A percentile compares a stretch with the other conserved stretches of the same genome.
Conservation (phyloP, 164 flowering plant genomes). For the Pachysandra terminalis region DNA sequence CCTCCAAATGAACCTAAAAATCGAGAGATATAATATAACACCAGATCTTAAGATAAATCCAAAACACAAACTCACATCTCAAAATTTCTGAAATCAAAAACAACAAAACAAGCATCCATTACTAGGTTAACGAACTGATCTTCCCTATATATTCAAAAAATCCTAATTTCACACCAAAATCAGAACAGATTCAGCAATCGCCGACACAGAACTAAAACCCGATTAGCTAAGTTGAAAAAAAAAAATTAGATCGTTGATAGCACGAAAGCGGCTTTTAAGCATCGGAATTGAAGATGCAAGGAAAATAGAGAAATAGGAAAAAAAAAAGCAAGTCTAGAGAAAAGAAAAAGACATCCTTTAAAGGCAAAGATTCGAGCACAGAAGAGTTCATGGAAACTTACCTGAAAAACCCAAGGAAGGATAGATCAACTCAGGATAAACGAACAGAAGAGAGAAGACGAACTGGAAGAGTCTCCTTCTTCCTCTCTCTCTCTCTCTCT, state of each 20-base stretch:
- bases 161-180: not conserved
- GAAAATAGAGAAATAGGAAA: slow-evolving; percentile 6
- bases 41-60: slow-evolving; percentile 15
- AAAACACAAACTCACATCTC: not conserved
- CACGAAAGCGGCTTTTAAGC: slow-evolving; percentile 29
- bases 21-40: not conserved
- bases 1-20: not conserved
- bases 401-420: not conserved
- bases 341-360: slow-evolving; percentile 9
- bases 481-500: too few relatives aligned
- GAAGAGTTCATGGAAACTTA: not conserved
- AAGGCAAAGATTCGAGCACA: slow-evolving; percentile 7
- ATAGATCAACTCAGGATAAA: not conserved
- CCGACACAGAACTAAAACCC: not conserved
- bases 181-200: not conserved
- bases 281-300: slow-evolving; percentile 24
- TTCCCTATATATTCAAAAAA: not conserved
- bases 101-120: not conserved
- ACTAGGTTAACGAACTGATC: not conserved
- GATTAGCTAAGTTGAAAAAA: not conserved
- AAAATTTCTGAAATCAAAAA: not conserved
- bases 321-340: slow-evolving; percentile 10
- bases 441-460: slow-evolving; percentile 2
- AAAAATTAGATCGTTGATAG: slow-evolving; percentile 20
- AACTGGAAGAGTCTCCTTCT: not conserved